Evolutionary conservation across 345 rosid species (phyloP), one percentile per base, ranked within the genome.

Genomic region (Linum lewisii): DNA sequence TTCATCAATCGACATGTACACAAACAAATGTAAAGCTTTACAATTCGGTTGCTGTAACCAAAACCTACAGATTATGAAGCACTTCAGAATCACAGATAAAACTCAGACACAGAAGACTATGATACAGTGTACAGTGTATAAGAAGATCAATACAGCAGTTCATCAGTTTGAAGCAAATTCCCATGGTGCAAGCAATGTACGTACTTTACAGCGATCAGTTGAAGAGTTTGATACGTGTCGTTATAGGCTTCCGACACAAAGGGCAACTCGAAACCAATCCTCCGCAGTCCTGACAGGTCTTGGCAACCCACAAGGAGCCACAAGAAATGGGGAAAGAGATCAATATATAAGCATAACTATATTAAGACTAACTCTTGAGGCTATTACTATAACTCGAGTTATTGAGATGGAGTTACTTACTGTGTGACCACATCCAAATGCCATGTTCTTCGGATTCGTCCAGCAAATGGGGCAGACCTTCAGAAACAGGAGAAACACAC

Each of bases 391-490:
- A 51, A 22, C 11, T 16, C 2, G 11, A 51, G 6, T 20, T 20
- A 51, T 16, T 16, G 9, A 15, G 47, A 42, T 42, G 47, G 47
- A 21, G 62, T 21, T 7, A 75, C 95, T 65, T 66, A 93, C 99
- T 63, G 54, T 56, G 72, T 93, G 99, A 59, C 99, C 99, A 57
- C 99, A 93, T 69, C 91, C 85, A 69, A 93, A 93, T 58, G 99
- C 99, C 97, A 93, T 76, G 78, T 93, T 84, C 79, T 80, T 93
- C 1, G 89, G 86, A 65, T 86, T 88, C 24, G 86, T 79, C 84
- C 81, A 71, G 86, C 99, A 93, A 75, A 93, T 88, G 24, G 99
- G 89, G 72, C 99, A 93, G 60, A 85, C 93, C 98, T 91, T 72
- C 67, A 61, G 10, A 24, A 23, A 21, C 7, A 21, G 22, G 24